Conservation (phyloP, 768 basidiomycete genomes). For the Gelatoporia subvermispora region DNA sequence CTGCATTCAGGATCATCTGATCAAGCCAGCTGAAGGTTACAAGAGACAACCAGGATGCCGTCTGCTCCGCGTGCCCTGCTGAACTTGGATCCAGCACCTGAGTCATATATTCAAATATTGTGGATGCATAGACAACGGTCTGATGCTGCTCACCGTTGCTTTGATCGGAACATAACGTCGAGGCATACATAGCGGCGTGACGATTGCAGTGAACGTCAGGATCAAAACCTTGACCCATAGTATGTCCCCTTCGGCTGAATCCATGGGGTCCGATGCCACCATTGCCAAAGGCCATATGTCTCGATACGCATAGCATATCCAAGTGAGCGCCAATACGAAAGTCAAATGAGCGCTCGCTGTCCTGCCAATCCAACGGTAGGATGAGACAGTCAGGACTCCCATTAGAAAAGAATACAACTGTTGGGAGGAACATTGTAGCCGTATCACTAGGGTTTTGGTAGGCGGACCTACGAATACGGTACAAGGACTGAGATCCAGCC, state of each 20-base stretch:
- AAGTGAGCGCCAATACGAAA: slow-evolving; percentile 39
- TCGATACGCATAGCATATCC: slow-evolving; percentile 50
- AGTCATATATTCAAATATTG: neutral
- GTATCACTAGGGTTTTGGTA: slow-evolving; percentile 39
- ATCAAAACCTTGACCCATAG: slow-evolving; percentile 50
- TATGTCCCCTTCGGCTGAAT: slow-evolving; percentile 40
- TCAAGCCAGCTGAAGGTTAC: slow-evolving; percentile 54
- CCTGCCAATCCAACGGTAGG: slow-evolving; percentile 6
- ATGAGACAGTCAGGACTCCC: slow-evolving; percentile 17
- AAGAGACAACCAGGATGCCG: slow-evolving; percentile 25
- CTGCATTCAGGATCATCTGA: slow-evolving; percentile 39
- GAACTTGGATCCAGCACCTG: slow-evolving; percentile 17
- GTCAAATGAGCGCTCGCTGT: slow-evolving; percentile 42
- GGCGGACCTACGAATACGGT: slow-evolving; percentile 12
- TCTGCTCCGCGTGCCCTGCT: slow-evolving; percentile 26
- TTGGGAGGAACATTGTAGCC: neutral
- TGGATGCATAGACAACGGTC: neutral
- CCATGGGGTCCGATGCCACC: slow-evolving; percentile 41
- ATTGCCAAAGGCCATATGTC: slow-evolving; percentile 58
- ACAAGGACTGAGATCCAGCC: slow-evolving; percentile 9
- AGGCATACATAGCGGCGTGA: slow-evolving; percentile 53
- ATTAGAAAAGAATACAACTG: slow-evolving; percentile 22
- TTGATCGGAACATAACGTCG: slow-evolving; percentile 55
- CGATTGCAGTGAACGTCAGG: slow-evolving; percentile 38
- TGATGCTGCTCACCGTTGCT: slow-evolving; percentile 33